Evolutionary conservation across 768 basidiomycete species (phyloP).

Genomic region (Hericium rajendrae): DNA sequence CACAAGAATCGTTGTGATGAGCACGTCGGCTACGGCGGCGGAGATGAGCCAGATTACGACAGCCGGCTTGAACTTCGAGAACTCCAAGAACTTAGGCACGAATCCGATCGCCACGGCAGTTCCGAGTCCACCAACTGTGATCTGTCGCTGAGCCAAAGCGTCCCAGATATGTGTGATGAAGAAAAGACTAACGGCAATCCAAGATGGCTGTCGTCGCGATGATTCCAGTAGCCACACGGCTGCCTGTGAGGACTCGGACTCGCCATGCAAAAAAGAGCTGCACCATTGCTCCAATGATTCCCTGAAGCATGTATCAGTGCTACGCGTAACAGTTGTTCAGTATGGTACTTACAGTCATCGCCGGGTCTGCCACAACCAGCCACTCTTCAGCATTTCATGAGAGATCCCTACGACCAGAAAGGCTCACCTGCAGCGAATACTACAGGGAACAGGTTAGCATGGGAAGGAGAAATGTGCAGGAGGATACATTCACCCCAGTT

Average conservation of each 20-base stretch:
- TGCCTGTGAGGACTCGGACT: slow-evolving; percentile 26
- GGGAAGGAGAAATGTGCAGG: neutral
- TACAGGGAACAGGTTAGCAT: neutral
- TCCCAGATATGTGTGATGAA: neutral
- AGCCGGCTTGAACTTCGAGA: slow-evolving; percentile 24
- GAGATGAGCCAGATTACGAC: slow-evolving; percentile 34
- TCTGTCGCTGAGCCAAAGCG: neutral
- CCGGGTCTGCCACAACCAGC: slow-evolving; percentile 26
- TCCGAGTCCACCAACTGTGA: slow-evolving; percentile 25
- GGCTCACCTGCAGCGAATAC: slow-evolving; percentile 3
- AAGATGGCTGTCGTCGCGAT: slow-evolving; percentile 19
- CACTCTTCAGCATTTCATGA: too few relatives aligned
- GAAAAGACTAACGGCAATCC: slow-evolving; percentile 19
- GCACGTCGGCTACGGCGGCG: slow-evolving; percentile 30
- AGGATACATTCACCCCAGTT: slow-evolving; percentile 1
- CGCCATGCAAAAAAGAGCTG: slow-evolving; percentile 41
- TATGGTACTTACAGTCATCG: slow-evolving; percentile 28
- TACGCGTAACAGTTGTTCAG: too few relatives aligned
- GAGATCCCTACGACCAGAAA: neutral
- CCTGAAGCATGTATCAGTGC: slow-evolving; percentile 16
- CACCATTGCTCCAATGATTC: slow-evolving; percentile 35
- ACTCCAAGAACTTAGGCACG: slow-evolving; percentile 24
- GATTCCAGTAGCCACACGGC: slow-evolving; percentile 17
- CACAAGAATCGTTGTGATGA: slow-evolving; percentile 35
- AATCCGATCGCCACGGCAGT: slow-evolving; percentile 23